phyloP scores from a whole-genome alignment of 31 red algal genomes.

The Bonnemaisonia californica region DNA sequence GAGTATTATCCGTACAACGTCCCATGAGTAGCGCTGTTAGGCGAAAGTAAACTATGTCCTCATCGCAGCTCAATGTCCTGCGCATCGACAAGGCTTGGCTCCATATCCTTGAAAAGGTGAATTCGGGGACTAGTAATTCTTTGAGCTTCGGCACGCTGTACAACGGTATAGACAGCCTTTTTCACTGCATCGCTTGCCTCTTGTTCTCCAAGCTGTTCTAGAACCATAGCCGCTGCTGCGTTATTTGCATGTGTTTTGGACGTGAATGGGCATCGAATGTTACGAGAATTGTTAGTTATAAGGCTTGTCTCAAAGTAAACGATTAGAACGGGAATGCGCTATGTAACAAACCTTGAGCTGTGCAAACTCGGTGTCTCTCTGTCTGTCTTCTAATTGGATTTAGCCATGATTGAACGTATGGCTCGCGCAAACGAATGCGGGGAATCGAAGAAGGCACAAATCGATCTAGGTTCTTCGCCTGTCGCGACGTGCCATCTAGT shows the following conservation, averaged over 20 bases:
- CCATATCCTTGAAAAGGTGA: neutral
- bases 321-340: no score
- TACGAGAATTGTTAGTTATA: neutral
- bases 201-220: conserved; percentile 31
- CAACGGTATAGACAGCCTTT: conserved; percentile 24
- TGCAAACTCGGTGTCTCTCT: conserved; percentile 57
- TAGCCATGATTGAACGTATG: conserved; percentile 34
- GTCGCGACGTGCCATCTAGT: conserved; percentile 59
- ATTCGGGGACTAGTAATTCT: neutral
- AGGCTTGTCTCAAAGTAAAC: neutral
- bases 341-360: conserved; percentile 58
- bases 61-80: no score
- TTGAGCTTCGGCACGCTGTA: conserved; percentile 1
- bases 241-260: neutral
- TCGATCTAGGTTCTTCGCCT: conserved; percentile 59
- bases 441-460: conserved; percentile 48
- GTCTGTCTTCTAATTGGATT: conserved; percentile 58
- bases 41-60: no score
- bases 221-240: conserved; percentile 54
- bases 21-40: no score
- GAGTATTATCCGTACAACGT: no score
- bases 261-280: neutral
- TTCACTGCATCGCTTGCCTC: conserved; percentile 45
- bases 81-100: no score
- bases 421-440: conserved; percentile 23